A percentile compares a stretch with the other conserved stretches of the same genome.
These are phyloP conservation scores for Pelargonium nanum DNA, from an alignment of 345 rosid species.

Conservation along the genomic window DNA sequence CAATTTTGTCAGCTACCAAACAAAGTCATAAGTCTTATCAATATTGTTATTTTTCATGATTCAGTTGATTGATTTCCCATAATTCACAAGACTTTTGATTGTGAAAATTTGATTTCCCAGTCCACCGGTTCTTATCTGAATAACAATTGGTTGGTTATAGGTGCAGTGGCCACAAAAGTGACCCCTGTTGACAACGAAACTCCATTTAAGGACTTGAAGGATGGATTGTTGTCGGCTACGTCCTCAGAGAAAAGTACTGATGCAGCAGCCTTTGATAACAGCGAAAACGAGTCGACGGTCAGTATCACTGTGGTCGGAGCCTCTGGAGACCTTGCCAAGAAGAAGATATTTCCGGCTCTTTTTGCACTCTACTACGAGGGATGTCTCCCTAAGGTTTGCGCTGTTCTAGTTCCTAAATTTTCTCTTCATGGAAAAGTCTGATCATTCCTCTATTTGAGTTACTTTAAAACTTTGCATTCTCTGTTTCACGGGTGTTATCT, in stretches of 20 bases:
- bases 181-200: constrained; percentile 28
- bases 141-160: constrained; percentile 23
- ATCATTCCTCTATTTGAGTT: too few species aligned
- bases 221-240: constrained; percentile 28
- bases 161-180: constrained; percentile 45
- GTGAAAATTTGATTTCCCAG: background rate
- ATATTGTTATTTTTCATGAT: background rate
- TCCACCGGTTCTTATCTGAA: constrained; percentile 1
- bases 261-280: constrained; percentile 30
- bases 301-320: constrained; percentile 95
- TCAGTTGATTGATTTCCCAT: background rate
- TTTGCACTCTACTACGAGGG: constrained; percentile 94
- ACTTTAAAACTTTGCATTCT: too few species aligned
- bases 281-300: constrained; percentile 53
- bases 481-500: background rate
- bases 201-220: constrained; percentile 35
- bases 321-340: constrained; percentile 99
- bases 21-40: background rate
- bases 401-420: background rate
- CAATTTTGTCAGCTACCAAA: background rate
- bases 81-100: background rate
- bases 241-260: constrained; percentile 33
- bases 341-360: constrained; percentile 97
- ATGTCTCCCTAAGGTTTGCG: constrained; percentile 76
- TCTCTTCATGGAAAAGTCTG: background rate